These are phyloP conservation scores for Pseudonitzschia multiseries DNA, from an alignment of 108 stramenopile genomes.

Conservation along the genomic window DNA sequence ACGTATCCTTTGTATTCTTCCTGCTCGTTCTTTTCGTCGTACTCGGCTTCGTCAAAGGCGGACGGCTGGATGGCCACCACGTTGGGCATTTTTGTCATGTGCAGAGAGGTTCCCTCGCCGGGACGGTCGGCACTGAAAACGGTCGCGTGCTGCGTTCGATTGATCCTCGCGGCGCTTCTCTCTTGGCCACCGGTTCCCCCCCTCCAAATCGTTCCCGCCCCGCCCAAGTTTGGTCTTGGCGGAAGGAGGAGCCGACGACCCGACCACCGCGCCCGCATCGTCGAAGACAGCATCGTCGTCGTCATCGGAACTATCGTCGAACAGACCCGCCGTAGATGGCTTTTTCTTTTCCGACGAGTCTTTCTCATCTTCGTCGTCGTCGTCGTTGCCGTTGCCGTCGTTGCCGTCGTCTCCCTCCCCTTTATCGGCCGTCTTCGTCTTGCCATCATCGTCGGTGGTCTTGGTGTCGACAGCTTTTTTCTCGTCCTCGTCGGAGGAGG, in stretches of 20 bases:
- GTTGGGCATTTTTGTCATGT: slow-evolving; percentile 81
- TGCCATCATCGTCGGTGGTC: slow-evolving; percentile 9
- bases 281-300: slow-evolving; percentile 42
- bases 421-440: slow-evolving; percentile 6
- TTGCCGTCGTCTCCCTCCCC: slow-evolving; percentile 7
- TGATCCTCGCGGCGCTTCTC: not conserved
- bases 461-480: not conserved
- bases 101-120: slow-evolving; percentile 28
- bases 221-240: slow-evolving; percentile 9
- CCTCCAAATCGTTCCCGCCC: not conserved
- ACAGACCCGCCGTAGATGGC: slow-evolving; percentile 19
- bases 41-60: slow-evolving; percentile 63
- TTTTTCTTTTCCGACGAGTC: slow-evolving; percentile 11
- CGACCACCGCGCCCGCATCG: slow-evolving; percentile 44
- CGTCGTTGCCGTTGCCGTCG: slow-evolving; percentile 17
- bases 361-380: slow-evolving; percentile 13
- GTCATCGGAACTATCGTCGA: slow-evolving; percentile 26
- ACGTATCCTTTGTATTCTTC: slow-evolving; percentile 63
- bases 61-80: slow-evolving; percentile 71
- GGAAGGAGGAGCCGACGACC: slow-evolving; percentile 29
- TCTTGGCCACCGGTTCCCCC: slow-evolving; percentile 12
- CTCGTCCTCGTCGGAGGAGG: slow-evolving; percentile 30
- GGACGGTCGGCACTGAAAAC: slow-evolving; percentile 38
- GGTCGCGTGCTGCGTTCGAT: slow-evolving; percentile 31
- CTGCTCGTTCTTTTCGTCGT: slow-evolving; percentile 58